Evolutionary conservation across 2,329 filamentous ascomycete genomes (phyloP), one percentile per base, ranked within the genome.

Genomic region (Saccharata proteae): DNA sequence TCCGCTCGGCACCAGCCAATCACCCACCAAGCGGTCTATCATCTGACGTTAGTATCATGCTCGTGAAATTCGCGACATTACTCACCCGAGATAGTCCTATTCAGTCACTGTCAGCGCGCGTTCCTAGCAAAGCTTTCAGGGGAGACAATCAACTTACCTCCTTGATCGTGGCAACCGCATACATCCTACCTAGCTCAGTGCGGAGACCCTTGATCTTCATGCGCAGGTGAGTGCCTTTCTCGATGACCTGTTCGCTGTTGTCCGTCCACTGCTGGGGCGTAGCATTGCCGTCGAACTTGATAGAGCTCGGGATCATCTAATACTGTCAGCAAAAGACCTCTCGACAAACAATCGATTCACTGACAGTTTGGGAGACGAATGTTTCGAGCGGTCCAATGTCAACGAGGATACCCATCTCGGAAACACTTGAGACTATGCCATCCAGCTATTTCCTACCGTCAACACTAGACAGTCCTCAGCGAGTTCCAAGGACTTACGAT

Each of bases 181-280:
- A 94, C 72, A 98, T 93, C 54, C 83, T 80, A 40, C 83, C 84
- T 30, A 96, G 83, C 55, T 96, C 90, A 41, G 82, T 86, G 58
- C 92, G 75, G 30, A 88, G 81, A 58, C 90, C 90, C 46, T 94
- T 83, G 41, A 98, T 78, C 62, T 94, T 94, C 42, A 96, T 74
- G 27, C 90, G 81, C 40, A 98, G 75, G 46, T 93, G 88, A 11
- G 86, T 92, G 28, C 85, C 84, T 37, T 85, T 84, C 59, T 96
- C 86, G 48, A 98, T 93, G 20, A 85, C 78, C 43, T 86, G 83
- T 43, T 93, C 90, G 40, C 82, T 84, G 48, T 93, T 88, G 56
- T 98, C 88, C 22, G 86, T 93, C 58, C 85, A 98, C 49, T 93
- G 84, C 3, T 88, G 85, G n/a, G 90, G 90, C 21, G 88, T 93